Base-by-base conservation (phyloP, 257 asterid species). In the Forsythia viridissima region DNA sequence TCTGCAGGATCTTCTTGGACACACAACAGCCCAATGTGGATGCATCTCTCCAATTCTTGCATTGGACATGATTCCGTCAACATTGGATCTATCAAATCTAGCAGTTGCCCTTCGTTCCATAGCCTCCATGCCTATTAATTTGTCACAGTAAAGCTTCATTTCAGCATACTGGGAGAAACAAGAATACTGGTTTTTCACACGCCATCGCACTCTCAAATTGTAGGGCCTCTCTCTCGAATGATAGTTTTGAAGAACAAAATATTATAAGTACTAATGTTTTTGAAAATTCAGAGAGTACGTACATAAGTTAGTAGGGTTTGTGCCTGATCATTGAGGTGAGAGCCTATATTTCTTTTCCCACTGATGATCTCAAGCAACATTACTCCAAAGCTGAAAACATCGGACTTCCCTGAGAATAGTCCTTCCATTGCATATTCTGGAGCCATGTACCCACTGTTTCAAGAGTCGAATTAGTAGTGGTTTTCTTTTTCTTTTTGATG, bases 1-100 rank as follows among this genome's bases (percentile, higher is more conserved):
- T 76, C 73, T 41, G 59, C 61, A 9, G 79, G 73, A 43, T 76
- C 79, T 76, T 76, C 73, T 65, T 76, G 79, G 63, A 76, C 79
- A 21, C 79, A 76, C 34, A 76, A 39, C 2, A 76, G 51, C 6
- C 73, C 73, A 6, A 76, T 63, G 34, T 65, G 79, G 15, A 76
- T 76, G 63, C 44, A 76, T 51, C 73, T 77, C 16, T 46, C 65
- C 8, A 69, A n/a, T 20, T 68, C 69, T 48, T 67, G 38, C 80
- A 44, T 68, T 13, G 71, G 55, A 8, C 79, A 63, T 8, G 65
- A 24, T 76, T 65, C 73, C 5, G 34, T 65, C 79, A 65, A 65
- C 37, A 24, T 8, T 20, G 79, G 73, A 76, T 77, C 80, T 36
- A 77, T 68, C 24, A 77, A 51, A 44, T 69, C 80, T 48, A 69